Evolutionary conservation across 352 stramenopile genomes (phyloP).

Genomic region (Peronospora tabacina): DNA sequence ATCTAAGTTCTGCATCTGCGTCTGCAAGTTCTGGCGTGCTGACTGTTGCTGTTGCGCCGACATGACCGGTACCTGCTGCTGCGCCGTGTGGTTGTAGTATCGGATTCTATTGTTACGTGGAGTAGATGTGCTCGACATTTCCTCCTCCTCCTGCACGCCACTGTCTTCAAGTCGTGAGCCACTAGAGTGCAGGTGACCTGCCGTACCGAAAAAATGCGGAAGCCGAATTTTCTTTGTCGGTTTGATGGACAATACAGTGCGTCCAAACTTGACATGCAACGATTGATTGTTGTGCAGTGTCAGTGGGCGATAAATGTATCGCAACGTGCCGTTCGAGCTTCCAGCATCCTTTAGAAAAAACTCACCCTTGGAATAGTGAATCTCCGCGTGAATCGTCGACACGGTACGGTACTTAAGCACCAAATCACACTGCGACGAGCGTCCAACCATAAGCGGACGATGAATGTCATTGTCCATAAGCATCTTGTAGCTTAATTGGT

Average conservation of each 20-base stretch:
- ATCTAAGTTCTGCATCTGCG: slow-evolving; percentile 71
- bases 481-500: slow-evolving; percentile 88
- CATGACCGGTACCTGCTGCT: slow-evolving; percentile 31
- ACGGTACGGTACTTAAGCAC: slow-evolving; percentile 94
- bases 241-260: slow-evolving; percentile 83
- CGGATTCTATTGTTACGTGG: slow-evolving; percentile 64
- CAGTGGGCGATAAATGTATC: slow-evolving; percentile 91
- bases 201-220: slow-evolving; percentile 71
- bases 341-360: slow-evolving; percentile 92
- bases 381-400: slow-evolving; percentile 90
- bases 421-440: slow-evolving; percentile 91
- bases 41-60: slow-evolving; percentile 22
- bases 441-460: slow-evolving; percentile 87
- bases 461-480: slow-evolving; percentile 89
- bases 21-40: slow-evolving; percentile 36
- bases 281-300: slow-evolving; percentile 87
- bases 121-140: slow-evolving; percentile 44
- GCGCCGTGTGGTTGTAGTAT: slow-evolving; percentile 38
- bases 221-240: slow-evolving; percentile 85
- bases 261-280: slow-evolving; percentile 81
- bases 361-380: slow-evolving; percentile 90
- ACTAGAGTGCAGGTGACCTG: slow-evolving; percentile 39
- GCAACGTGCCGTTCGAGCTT: slow-evolving; percentile 90
- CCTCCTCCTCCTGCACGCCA: slow-evolving; percentile 49
- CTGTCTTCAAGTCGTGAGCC: slow-evolving; percentile 53